A percentile compares a stretch with the other conserved stretches of the same genome.
Evolutionary conservation across 257 asterid genomes (phyloP).

Genomic region (Fraxinus cuspidata): DNA sequence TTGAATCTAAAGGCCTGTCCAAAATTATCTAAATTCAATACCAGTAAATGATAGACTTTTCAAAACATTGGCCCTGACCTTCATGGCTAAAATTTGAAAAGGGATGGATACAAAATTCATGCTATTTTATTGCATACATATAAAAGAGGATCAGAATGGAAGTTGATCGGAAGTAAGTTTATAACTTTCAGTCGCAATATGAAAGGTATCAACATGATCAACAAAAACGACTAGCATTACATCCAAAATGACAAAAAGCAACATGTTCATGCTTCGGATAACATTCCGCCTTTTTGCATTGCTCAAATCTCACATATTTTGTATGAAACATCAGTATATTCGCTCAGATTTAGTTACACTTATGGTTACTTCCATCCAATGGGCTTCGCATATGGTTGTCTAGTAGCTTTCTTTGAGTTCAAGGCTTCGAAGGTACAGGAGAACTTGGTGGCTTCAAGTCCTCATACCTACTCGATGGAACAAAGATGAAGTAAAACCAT

Average conservation of each 20-base stretch:
- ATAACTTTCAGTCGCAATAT: background rate
- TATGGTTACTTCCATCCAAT: background rate
- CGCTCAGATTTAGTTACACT: background rate
- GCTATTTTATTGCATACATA: background rate
- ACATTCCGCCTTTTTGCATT: background rate
- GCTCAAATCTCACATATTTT: background rate
- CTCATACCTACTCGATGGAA: conserved; percentile 58
- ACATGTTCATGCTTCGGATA: conserved; percentile 7
- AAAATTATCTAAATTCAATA: background rate
- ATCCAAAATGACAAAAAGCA: background rate
- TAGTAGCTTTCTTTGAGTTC: conserved; percentile 9
- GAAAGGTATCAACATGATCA: background rate
- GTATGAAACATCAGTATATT: background rate
- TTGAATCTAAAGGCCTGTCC: background rate
- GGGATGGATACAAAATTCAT: background rate
- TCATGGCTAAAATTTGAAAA: background rate
- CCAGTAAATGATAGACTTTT: background rate
- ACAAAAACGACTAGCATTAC: background rate
- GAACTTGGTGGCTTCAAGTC: conserved; percentile 85
- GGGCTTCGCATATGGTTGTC: background rate
- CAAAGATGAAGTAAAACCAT: conserved; percentile 7
- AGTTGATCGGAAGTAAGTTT: background rate
- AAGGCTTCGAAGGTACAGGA: conserved; percentile 54
- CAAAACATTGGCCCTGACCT: background rate
- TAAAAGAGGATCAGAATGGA: background rate